Evolutionary conservation across 1,139 yeast species (phyloP), one percentile per base, ranked within the genome.

Genomic region (Nakaseomyces bracarensis): DNA sequence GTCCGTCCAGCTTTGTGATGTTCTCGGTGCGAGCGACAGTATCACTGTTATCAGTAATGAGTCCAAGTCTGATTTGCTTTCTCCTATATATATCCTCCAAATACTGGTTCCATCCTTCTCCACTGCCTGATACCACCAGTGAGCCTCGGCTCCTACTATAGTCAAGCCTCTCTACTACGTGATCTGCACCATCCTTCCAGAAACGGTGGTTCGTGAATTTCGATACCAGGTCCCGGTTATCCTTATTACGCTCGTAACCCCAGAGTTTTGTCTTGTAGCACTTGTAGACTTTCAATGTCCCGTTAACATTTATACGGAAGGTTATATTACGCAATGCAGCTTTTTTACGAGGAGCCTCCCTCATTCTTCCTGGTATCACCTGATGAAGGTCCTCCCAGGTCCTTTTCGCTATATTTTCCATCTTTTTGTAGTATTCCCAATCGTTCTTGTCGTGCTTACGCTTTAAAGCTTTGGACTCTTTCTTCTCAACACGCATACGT

Each of bases 111-210:
- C 36, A 33, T 7, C 26, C 36, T 21, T 33, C 36, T 7, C 26
- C 36, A 20, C 16, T 33, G 5, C 26, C 26, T 5, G 36, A 11
- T 11, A 20, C 16, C 27, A 20, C 26, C 4, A 33, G 36, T 13
- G 36, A 20, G 9, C 36, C 36, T n/a, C 36, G 36, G 14, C 36
- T 33, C 13, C 36, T 20, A 18, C 18, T 33, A 40, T 56, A 58
- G 35, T 60, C 58, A 41, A 69, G 58, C 49, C 77, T 69, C 54
- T 87, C 96, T 15, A 86, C 71, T 7, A 83, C 71, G 58, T 85
- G 95, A 43, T 82, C 85, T 50, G 77, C 78, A 7, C 93, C 93
- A 62, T 86, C 86, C 51, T 71, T 72, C 98, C 98, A 91, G 27
- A 31, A 33, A 36, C 70, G 72, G 46, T 79, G 72, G 13, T 61